Conservation (phyloP, 148 eudicot species). For the Linanthus parryae region DNA sequence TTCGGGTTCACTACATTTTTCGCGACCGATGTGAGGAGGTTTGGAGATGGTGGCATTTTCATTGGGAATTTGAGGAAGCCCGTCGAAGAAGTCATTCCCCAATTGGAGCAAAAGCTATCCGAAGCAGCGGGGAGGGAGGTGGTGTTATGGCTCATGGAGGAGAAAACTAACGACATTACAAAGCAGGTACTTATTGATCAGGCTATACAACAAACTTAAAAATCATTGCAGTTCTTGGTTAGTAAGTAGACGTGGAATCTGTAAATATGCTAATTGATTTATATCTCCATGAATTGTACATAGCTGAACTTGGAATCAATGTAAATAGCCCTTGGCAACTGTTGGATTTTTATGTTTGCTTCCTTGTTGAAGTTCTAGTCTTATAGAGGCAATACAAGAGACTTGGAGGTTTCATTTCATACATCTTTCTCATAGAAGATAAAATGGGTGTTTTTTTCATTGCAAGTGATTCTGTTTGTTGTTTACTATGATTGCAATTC, state of each 20-base stretch:
- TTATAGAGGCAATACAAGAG: no score
- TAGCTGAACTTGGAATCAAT: not conserved
- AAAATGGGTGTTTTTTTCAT: not conserved
- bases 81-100: slow-evolving; percentile 77
- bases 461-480: not conserved
- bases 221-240: no score
- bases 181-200: slow-evolving; percentile 50
- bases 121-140: slow-evolving; percentile 93
- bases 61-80: slow-evolving; percentile 89
- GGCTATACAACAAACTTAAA: not conserved
- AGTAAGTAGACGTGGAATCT: not conserved
- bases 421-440: no score
- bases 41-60: slow-evolving; percentile 97
- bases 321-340: not conserved
- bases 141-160: slow-evolving; percentile 92
- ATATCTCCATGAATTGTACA: not conserved
- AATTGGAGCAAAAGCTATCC: slow-evolving; percentile 69
- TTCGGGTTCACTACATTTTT: slow-evolving; percentile 92
- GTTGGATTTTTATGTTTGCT: no score
- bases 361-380: no score
- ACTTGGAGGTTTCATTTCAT: no score
- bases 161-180: slow-evolving; percentile 71
- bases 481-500: not conserved
- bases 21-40: slow-evolving; percentile 87
- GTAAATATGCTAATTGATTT: not conserved